Base-by-base conservation (phyloP, 2,329 filamentous ascomycete genomes). In the Colletotrichum sp. region DNA sequence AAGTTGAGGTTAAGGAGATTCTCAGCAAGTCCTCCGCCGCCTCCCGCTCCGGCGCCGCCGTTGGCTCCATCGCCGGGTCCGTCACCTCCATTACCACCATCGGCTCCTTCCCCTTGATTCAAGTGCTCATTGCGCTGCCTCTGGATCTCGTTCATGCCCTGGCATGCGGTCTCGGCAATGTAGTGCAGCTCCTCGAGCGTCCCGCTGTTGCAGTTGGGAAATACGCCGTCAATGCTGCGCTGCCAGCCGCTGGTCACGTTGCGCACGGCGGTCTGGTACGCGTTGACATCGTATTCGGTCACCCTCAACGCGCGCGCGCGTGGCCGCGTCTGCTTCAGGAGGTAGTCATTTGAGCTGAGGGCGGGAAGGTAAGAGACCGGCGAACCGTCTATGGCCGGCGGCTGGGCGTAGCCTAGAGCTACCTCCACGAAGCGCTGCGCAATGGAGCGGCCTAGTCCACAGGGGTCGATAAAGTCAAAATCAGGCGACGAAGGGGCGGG, bases 371-470 rank as follows among this genome's bases (percentile, higher is more conserved):
- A 77, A 16, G 36, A 71, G 39, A 78, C 63, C 18, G 69, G 69
- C 3, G 36, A 55, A 28, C 72, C 75, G 55, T 83, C 79, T 26
- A 85, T 84, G 4, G 80, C 80, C 2, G 82, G 79, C 21, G 86
- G 85, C 74, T 88, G 87, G 62, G 80, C 77, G 39, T 86, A 79
- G 32, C 87, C 87, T 75, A 80, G 83, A 39, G 84, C 84, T 6
- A 88, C 86, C 77, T 89, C 87, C 70, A 88, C 86, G 75, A 89
- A 89, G 65, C 87, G 87, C 79, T 88, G 86, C 26, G 86, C 86
- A 24, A 88, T 71, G 71, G 81, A 83, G 55, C 87, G 84, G 13
- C 82, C 82, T 28, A 87, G 82, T 3, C 84, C 83, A 69, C 85
- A 84, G 8, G 87, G 87, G 76, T 89, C 87, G 30, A 79, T 77